Evolutionary conservation across 805 yeast species (phyloP).

Genomic region (Ogataea corticis): DNA sequence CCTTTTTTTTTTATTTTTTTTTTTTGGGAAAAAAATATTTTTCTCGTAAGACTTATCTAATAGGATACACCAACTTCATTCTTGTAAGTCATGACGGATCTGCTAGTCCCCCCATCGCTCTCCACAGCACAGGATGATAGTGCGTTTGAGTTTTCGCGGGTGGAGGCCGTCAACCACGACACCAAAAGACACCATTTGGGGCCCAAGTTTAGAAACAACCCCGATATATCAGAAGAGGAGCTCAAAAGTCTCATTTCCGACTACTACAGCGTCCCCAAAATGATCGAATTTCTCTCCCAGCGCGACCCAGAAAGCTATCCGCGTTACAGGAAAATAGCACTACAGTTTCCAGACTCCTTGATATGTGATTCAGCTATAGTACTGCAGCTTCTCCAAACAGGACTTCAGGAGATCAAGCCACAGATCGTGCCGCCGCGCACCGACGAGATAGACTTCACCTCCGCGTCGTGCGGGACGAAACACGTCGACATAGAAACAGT

Average conservation of each 20-base stretch:
- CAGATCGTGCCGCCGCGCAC: too few relatives aligned
- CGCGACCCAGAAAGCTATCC: constrained; percentile 30
- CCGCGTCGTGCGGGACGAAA: constrained; percentile 10
- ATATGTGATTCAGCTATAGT: constrained; percentile 78
- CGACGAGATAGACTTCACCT: constrained; percentile 11
- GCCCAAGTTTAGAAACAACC: constrained; percentile 27
- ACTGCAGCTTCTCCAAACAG: constrained; percentile 51
- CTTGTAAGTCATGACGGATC: constrained; percentile 13
- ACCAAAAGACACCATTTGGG: constrained; percentile 28
- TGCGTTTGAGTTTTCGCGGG: constrained; percentile 49
- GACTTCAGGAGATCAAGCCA: constrained; percentile 21
- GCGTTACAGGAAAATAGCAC: constrained; percentile 56
- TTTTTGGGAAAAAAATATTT: background rate
- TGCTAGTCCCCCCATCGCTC: constrained; percentile 61
- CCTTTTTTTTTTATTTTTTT: background rate
- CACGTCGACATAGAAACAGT: constrained; percentile 27
- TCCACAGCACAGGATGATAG: constrained; percentile 73
- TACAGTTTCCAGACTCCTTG: constrained; percentile 87
- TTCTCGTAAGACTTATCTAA: background rate
- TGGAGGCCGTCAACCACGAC: constrained; percentile 22
- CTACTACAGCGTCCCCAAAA: constrained; percentile 51
- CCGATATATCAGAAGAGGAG: constrained; percentile 26
- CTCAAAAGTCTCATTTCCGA: constrained; percentile 39
- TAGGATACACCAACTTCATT: too few relatives aligned
- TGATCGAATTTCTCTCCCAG: constrained; percentile 24